Base-by-base conservation (phyloP, 768 basidiomycete species). In the Tricholoma matsutake region DNA sequence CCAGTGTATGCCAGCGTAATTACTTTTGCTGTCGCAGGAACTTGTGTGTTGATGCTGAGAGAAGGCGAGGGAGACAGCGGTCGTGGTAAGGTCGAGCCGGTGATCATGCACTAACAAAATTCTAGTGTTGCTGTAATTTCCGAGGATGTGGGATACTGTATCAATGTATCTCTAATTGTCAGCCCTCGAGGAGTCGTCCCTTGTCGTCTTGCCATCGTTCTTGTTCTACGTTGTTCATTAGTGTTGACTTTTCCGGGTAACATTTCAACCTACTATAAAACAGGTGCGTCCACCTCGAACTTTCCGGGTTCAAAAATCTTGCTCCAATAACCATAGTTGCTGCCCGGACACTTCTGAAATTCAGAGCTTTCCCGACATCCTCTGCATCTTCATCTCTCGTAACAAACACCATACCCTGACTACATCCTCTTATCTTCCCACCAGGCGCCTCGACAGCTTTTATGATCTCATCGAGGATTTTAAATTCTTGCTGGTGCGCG, bases 1-100 rank as follows among this genome's bases (percentile, higher is more conserved):
- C 92, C 92, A 0, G 90, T 94, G 25, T 92, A 91, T 64, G 80
- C 83, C 43, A 90, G 91, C 71, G 84, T 87, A 56, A 81, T 76
- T 3, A 78, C 88, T 32, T 92, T 93, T 70, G 65, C 81, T 37
- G 61, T 88, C 59, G 86, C 89, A 29, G 87, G 85, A 4, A 60
- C 80, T 8, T 90, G 83, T 65, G 84, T 91, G 9, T 69, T 91
- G 18, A 63, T 87, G 29, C 69, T 92, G 62, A 76, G 72, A 29
- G 89, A 88, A 64, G 74, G 72, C 8, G 80, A 73, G 10, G 82
- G 82, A 7, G 78, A 78, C 32, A 76, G 72, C 56, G 64, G 64
- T 31, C 62, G 65, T 18, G 62, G 57, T 51, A 67, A 67, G 56
- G 65, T 64, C 45, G 66, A 69, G 56, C 66, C 69, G 45, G 61